Evolutionary conservation across 345 rosid species (phyloP), one percentile per base, ranked within the genome.

Genomic region (Gossypium sturtianum): DNA sequence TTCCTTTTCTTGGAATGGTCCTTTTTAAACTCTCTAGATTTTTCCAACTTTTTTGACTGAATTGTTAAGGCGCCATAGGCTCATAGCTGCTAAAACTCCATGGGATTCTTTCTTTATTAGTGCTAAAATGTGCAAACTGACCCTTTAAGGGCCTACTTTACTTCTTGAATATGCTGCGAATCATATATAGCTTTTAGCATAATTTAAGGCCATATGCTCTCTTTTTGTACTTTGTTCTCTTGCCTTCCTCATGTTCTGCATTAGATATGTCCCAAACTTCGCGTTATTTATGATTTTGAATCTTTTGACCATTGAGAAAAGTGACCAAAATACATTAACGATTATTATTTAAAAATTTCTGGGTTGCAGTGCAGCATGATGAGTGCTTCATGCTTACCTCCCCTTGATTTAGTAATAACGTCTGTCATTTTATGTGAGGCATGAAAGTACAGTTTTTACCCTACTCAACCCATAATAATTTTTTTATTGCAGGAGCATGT

Each of bases 1-100:
- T 23, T 74, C 82, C 79, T 82, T 80, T 80, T 81, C 81, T 77
- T 77, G 76, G 87, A 75, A 78, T 75, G 84, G 56, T 76, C 23
- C 53, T 74, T 75, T 71, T 71, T 60, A 47, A 53, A 64, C 75
- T 76, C 17, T 72, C 56, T 38, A 81, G 80, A 29, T 69, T 45
- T 11, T 8, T 29, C 0, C 58, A 49, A 68, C 56, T 70, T 79
- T 85, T 83, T 87, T 83, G 87, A 80, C 84, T 71, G 29, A 80
- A 65, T 79, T 76, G 77, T 25, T 77, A 45, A 20, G n/a, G 45
- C 63, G 0, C 13, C 12, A 45, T n/a, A n/a, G n/a, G n/a, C n/a
- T n/a, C n/a, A n/a, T 8, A 25, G 19, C 20, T 49, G 52, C 9
- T 57, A 22, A 10, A 71, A 34, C 19, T 38, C 63, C 74, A 54